Evolutionary conservation across 495 filamentous ascomycete genomes (phyloP), one percentile per base, ranked within the genome.

Genomic region (Echria macrotheca): DNA sequence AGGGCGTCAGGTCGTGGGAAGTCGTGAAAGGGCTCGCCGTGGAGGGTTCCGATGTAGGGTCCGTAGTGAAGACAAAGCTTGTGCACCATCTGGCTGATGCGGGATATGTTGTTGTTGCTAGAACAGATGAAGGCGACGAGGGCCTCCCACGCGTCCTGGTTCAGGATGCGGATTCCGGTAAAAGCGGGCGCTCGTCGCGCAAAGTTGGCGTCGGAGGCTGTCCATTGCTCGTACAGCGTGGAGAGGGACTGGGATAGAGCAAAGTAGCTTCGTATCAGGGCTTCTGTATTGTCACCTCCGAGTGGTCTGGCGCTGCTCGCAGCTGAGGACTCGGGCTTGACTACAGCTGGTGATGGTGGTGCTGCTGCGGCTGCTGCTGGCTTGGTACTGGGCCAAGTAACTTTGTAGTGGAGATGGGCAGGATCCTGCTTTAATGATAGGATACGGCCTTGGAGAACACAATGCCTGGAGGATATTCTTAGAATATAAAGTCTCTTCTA

Each of bases 81-180:
- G 49, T 91, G 80, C 17, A 96, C 87, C 93, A 99, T 97, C 62
- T 91, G 86, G 10, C 85, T 88, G 57, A 99, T 99, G 21, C 93
- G 83, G 4, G 80, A 74, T 49, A 99, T 99, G 61, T 99, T 95
- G 67, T 99, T 99, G 68, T 99, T 99, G 68, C 88, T 94, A 64
- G 90, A 96, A 75, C 93, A 97, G 47, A 99, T 96, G 64, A 99
- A 99, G 24, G 83, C 83, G 11, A 99, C 72, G 3, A 99, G 71
- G 4, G 94, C 83, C 67, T 99, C 93, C 94, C 93, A 99, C 7
- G 93, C 80, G 71, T 96, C 91, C 64, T 99, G 93, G 53, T 83
- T 85, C 5, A 99, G 75, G 50, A 97, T 95, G n/a, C 93, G 85
- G 26, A 99, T 86, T 12, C 93, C 93, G 0, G 84, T 82, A 61